A percentile compares a stretch with the other conserved stretches of the same genome.
Evolutionary conservation across 116 monocot genomes (phyloP).

Genomic region (Zostera marina): DNA sequence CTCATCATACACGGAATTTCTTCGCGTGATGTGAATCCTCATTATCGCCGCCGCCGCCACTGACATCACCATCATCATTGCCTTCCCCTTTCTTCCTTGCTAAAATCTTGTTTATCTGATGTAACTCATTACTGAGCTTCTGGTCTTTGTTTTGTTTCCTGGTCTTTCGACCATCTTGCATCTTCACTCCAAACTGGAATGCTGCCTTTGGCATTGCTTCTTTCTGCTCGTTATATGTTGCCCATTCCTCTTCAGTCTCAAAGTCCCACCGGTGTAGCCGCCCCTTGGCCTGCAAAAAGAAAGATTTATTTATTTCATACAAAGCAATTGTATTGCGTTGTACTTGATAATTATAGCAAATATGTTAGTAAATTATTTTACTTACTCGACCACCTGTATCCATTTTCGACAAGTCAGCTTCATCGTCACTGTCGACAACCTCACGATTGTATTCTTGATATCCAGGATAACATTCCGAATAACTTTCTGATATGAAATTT

Average conservation of each 20-base stretch:
- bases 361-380: background rate
- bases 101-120: constrained; percentile 92
- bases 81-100: constrained; percentile 59
- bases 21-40: constrained; percentile 65
- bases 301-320: too few relatives aligned
- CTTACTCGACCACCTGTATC: constrained; percentile 98
- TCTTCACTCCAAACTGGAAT: constrained; percentile 99
- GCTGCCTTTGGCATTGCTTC: constrained; percentile 99
- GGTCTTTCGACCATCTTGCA: constrained; percentile 96
- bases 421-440: constrained; percentile 87
- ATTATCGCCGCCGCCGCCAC: constrained; percentile 14
- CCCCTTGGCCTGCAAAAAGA: constrained; percentile 64
- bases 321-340: too few relatives aligned
- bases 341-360: too few relatives aligned
- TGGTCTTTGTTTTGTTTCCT: constrained; percentile 98
- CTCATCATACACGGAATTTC: constrained; percentile 52
- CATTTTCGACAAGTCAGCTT: constrained; percentile 96
- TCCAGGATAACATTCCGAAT: constrained; percentile 98
- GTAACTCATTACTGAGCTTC: constrained; percentile 92
- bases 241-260: constrained; percentile 99
- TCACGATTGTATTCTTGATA: constrained; percentile 96
- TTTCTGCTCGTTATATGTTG: constrained; percentile 93
- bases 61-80: constrained; percentile 18
- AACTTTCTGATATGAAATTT: constrained; percentile 98
- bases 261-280: constrained; percentile 99